Conservation (phyloP, 1,139 yeast genomes). For the Pichia cactophila region DNA sequence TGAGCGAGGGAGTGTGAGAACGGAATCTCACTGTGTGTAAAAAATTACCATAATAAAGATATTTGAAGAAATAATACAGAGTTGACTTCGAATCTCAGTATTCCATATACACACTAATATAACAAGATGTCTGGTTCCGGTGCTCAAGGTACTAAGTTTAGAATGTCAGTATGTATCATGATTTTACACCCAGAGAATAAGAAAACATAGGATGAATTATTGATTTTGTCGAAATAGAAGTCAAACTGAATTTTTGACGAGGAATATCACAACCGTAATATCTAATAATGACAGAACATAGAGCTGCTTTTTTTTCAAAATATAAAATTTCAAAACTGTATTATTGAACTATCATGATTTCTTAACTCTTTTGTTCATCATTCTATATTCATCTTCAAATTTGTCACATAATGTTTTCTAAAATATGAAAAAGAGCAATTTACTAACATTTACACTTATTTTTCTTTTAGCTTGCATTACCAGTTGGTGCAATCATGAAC, state of each 20-base stretch:
- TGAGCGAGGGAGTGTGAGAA: not conserved
- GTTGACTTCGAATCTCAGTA: not conserved
- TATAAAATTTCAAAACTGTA: no score
- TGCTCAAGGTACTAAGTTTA: constrained; percentile 99
- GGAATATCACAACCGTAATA: no score
- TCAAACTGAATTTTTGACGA: no score
- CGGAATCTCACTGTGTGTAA: not conserved
- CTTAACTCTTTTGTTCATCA: no score
- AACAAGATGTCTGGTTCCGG: constrained; percentile 72
- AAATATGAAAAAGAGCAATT: not conserved
- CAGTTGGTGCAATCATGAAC: constrained; percentile 99
- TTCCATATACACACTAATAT: constrained; percentile 11
- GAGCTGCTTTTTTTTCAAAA: no score
- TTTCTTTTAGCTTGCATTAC: constrained; percentile 81
- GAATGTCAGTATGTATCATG: constrained; percentile 83
- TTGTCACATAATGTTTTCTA: not conserved
- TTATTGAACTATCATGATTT: not conserved
- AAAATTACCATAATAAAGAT: not conserved
- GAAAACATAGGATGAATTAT: not conserved
- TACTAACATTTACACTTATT: constrained; percentile 18
- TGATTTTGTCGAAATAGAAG: not conserved
- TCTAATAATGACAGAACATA: no score
- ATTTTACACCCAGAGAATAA: not conserved
- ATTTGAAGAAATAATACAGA: not conserved
- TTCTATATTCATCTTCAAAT: no score